Percentiles rank a stretch among this genome's conserved stretches.
phyloP scores from a whole-genome alignment of 192 early-diverging fungal genomes.

The Coemansia guatemalensis region DNA sequence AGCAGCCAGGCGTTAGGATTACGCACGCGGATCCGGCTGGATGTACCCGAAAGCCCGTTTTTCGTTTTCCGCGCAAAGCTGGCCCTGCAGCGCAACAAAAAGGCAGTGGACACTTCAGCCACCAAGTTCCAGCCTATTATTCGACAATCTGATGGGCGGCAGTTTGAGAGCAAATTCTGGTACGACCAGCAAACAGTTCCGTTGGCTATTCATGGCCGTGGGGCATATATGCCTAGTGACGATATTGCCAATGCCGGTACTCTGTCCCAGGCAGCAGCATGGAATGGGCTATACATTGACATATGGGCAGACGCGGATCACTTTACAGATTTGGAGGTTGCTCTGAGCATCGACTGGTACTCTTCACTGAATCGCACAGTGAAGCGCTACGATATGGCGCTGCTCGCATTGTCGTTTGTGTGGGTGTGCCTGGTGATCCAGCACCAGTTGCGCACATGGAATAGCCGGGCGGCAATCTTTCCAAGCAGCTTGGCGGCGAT shows the following conservation, averaged over 20 bases:
- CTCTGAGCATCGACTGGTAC: slow-evolving; percentile 63
- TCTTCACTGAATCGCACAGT: slow-evolving; percentile 67
- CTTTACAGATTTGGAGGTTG: slow-evolving; percentile 34
- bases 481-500: slow-evolving; percentile 35
- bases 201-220: slow-evolving; percentile 52
- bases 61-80: slow-evolving; percentile 42
- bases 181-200: slow-evolving; percentile 25
- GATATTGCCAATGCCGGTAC: neutral
- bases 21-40: slow-evolving; percentile 42
- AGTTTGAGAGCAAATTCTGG: slow-evolving; percentile 53
- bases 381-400: slow-evolving; percentile 70
- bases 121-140: slow-evolving; percentile 31
- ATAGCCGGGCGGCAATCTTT: slow-evolving; percentile 16
- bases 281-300: slow-evolving; percentile 47
- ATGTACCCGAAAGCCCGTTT: slow-evolving; percentile 47
- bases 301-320: slow-evolving; percentile 40
- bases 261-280: neutral
- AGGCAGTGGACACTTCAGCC: neutral
- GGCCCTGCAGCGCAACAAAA: slow-evolving; percentile 7
- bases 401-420: slow-evolving; percentile 66
- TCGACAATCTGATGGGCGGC: slow-evolving; percentile 45
- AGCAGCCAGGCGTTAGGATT: slow-evolving; percentile 1
- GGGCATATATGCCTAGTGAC: slow-evolving; percentile 26
- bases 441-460: slow-evolving; percentile 45
- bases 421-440: slow-evolving; percentile 59